Evolutionary conservation across 2,329 filamentous ascomycete species (phyloP), one percentile per base, ranked within the genome.

Genomic region (Xylaria sp.): DNA sequence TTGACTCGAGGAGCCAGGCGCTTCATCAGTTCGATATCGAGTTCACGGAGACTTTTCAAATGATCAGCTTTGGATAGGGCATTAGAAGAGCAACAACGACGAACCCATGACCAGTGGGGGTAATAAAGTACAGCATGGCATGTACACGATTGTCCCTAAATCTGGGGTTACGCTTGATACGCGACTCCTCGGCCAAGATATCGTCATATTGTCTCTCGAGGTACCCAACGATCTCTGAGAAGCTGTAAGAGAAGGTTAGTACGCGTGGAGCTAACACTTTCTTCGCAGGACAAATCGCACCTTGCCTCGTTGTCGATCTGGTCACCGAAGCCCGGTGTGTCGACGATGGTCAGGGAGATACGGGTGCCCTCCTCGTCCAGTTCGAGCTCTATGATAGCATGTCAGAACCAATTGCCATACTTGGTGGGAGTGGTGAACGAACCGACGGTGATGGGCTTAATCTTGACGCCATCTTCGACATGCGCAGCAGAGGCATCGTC

Each of bases 161-260:
- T 71, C 94, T 88, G 67, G 94, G 94, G 82, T 99, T 99, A 92
- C 94, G 94, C 90, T 99, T 99, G 84, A 99, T 99, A 82, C 94
- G 91, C 69, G 94, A 97, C 81, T 99, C 94, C 80, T 97, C 93
- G 60, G 94, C 93, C 68, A 99, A 85, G 82, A 99, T 97, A 74
- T 97, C 92, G 77, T 99, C 94, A 77, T 97, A 97, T 86, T 99
- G 93, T 79, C 93, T 87, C 84, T 99, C 94, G 69, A 99, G 90
- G 78, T 96, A 97, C 66, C 92, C 93, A 66, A 96, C 92, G 70
- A 99, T 99, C 78, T 97, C 94, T 68, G 89, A 89, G 75, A 99
- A 99, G 80, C 92, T 96, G 64, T 46, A 17, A 11, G 17, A 17
- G 42, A 37, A 37, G 6, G 17, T 54, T 41, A 60, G 46, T 47